Evolutionary conservation across 805 yeast genomes (phyloP), one percentile per base, ranked within the genome.

Genomic region (Lipomyces orientalis): DNA sequence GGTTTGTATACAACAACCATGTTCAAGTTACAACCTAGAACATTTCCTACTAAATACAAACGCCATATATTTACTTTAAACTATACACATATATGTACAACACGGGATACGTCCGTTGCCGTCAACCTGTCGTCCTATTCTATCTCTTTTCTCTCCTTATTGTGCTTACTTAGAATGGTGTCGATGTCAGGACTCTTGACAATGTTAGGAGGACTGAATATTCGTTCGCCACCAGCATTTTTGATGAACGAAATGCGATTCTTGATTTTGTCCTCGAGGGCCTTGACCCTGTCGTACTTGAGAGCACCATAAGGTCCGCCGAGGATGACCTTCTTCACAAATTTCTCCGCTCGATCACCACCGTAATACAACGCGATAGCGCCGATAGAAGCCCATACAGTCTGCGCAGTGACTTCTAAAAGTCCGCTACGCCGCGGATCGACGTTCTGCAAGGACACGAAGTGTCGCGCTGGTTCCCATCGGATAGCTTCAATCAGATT

Each of bases 311-410:
- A 57, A 3, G 66, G 71, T 19, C 71, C 71, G 2, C 43, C 61
- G 60, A 68, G 49, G 29, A 68, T 29, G 16, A 65, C 63, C 14
- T 62, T 55, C 29, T 56, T 55, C n/a, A 60, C 65, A 52, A 88
- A 89, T 69, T 80, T 78, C 74, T 84, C 87, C 8, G 90, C 90
- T 7, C 74, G 81, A 6, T 72, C 64, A 73, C 86, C 85, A n/a
- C 93, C 94, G 71, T 87, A 86, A 60, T 81, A 80, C 62, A 86
- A 80, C 51, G 87, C 81, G 61, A 89, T 85, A 0, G 91, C 92
- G 8, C 93, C 93, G n/a, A 89, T 79, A 69, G 89, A 79, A 1
- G 93, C 88, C 71, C 80, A 80, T 64, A 87, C 75, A 77, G 86
- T 80, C 72, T 82, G 85, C 16, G 69, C 56, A 10, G 62, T 67